Base-by-base conservation (phyloP, 306 rosid species). In the Cicer pinnatifidum region DNA sequence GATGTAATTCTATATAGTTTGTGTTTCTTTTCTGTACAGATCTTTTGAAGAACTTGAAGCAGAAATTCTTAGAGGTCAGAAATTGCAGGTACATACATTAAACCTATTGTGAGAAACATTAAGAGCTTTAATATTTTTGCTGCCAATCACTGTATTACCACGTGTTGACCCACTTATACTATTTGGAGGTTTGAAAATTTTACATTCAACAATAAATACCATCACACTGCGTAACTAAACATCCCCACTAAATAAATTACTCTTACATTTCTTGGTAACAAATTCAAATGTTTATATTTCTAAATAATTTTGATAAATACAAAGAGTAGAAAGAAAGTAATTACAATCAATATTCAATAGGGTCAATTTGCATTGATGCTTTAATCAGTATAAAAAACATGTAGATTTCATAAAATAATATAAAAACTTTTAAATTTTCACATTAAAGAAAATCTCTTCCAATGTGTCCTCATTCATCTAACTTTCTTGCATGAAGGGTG, bases 11-110 rank as follows among this genome's bases (percentile, higher is more conserved):
- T n/a, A 28, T 68, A 37, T 66, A 35, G 69, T 71, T 11, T 39
- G n/a, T 66, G 19, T 70, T 75, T 76, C 44, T 57, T 48, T 44
- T 11, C 9, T 66, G 52, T 60, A 47, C 52, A 93, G 98, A 81
- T 88, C 98, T 52, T 93, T 91, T 50, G 96, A 93, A 23, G 87
- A 93, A 69, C 97, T 93, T 72, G 98, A 93, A 86, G 93, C 86
- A 47, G 89, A 88, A 68, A 82, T 93, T 89, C 83, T 93, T 71
- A 88, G 80, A 74, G 98, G 98, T 81, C 98, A 93, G 81, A 93
- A 89, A 83, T 83, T 93, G 84, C 98, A 93, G 98, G 98, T 91
- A 52, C 15, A 10, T 64, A 78, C 39, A 68, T 13, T 41, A 16
- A 39, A 39, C 59, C 44, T 23, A 35, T 35, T 3, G 6, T 67